Conservation (phyloP, 495 filamentous ascomycete genomes). For the Daldinia grandis region DNA sequence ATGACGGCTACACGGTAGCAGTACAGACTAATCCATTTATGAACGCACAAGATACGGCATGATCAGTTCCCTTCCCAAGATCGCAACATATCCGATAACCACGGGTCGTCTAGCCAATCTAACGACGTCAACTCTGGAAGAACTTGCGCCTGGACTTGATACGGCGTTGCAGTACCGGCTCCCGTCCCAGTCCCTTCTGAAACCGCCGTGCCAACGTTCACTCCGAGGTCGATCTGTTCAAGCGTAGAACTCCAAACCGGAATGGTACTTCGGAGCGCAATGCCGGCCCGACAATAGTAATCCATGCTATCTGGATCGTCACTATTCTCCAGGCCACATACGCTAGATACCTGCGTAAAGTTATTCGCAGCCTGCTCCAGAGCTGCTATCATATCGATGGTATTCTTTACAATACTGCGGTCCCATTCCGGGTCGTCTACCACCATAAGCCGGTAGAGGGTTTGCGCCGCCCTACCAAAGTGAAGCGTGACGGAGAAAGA, state of each 20-base stretch:
- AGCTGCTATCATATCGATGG: conserved; percentile 28
- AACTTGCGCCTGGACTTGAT: conserved; percentile 1
- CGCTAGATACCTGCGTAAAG: conserved; percentile 24
- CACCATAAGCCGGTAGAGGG: conserved; percentile 41
- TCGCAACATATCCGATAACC: conserved; percentile 35
- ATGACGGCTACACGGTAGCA: background rate
- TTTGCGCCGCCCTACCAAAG: conserved; percentile 37
- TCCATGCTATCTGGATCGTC: conserved; percentile 27
- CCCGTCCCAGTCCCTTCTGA: background rate
- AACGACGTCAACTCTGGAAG: conserved; percentile 26
- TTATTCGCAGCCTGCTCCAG: conserved; percentile 23
- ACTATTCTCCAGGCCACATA: conserved; percentile 33
- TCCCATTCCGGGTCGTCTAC: conserved; percentile 42
- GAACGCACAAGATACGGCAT: background rate
- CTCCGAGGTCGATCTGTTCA: conserved; percentile 20
- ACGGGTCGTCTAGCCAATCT: conserved; percentile 38
- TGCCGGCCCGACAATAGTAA: conserved; percentile 36
- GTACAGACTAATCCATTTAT: background rate
- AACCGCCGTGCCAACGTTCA: background rate
- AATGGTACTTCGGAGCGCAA: conserved; percentile 31
- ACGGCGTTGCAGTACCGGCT: background rate
- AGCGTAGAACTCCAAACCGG: conserved; percentile 32
- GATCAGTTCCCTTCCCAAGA: conserved; percentile 23
- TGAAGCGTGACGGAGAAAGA: conserved; percentile 39
- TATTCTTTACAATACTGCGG: conserved; percentile 15